Evolutionary conservation across 352 stramenopile genomes (phyloP).

Genomic region (Phytophthora foliorum): DNA sequence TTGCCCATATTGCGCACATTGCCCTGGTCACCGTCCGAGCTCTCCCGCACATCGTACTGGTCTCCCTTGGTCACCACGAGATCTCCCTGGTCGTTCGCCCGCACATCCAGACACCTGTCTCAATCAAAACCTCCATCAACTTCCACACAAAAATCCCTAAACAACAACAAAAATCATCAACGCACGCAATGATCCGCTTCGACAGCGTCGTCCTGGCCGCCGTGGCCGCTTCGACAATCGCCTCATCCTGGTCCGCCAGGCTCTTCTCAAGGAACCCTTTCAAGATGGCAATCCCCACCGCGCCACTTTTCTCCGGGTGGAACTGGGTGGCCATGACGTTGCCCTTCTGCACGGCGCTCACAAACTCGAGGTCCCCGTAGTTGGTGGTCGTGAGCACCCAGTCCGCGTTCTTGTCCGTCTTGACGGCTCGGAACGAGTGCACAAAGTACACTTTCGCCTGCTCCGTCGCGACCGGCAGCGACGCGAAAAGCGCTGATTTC

Average conservation of each 20-base stretch:
- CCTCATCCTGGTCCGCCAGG: constrained; percentile 58
- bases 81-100: constrained; percentile 96
- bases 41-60: constrained; percentile 98
- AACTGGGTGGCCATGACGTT: constrained; percentile 99
- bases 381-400: constrained; percentile 97
- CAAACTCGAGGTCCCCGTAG: constrained; percentile 94
- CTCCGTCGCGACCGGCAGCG: constrained; percentile 47
- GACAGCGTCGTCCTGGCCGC: constrained; percentile 81
- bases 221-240: constrained; percentile 39
- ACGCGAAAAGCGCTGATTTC: constrained; percentile 74
- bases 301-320: constrained; percentile 98
- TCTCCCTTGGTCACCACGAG: constrained; percentile 99
- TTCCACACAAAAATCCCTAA: constrained; percentile 10
- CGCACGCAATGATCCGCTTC: constrained; percentile 96
- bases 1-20: constrained; percentile 98
- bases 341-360: constrained; percentile 95
- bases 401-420: constrained; percentile 79
- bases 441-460: constrained; percentile 96
- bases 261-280: constrained; percentile 93
- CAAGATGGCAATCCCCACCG: constrained; percentile 92
- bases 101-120: constrained; percentile 95
- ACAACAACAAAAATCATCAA: constrained; percentile 7
- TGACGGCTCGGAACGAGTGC: constrained; percentile 94
- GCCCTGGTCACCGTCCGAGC: constrained; percentile 66
- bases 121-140: background rate